Percentiles rank a stretch among this genome's conserved stretches.
These are phyloP conservation scores for Cucurbita argyrosperma DNA, from an alignment of 306 rosid genomes.

Conservation along the genomic window DNA sequence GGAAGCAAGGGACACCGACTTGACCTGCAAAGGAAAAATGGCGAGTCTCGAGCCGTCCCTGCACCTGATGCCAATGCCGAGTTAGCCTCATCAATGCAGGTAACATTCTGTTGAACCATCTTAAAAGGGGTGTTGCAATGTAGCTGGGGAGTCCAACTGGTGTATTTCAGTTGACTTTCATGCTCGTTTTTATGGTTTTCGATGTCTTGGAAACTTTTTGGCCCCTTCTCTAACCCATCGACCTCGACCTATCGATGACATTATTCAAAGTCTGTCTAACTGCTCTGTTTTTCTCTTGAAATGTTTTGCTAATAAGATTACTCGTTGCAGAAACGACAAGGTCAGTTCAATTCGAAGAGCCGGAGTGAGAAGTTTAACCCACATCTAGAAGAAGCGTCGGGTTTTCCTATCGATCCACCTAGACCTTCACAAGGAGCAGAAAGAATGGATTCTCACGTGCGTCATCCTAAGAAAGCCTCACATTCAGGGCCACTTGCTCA, in stretches of 20 bases:
- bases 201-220: too few relatives aligned
- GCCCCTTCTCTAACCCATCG: too few relatives aligned
- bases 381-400: slow-evolving; percentile 94
- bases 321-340: slow-evolving; percentile 69
- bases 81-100: slow-evolving; percentile 86
- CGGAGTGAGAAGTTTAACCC: slow-evolving; percentile 95
- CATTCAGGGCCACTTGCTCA: slow-evolving; percentile 96
- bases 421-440: slow-evolving; percentile 76
- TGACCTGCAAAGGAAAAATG: slow-evolving; percentile 65
- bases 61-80: slow-evolving; percentile 99
- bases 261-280: background rate
- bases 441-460: slow-evolving; percentile 30
- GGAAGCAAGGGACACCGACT: slow-evolving; percentile 68
- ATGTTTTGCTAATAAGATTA: background rate
- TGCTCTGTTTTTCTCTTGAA: background rate
- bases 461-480: slow-evolving; percentile 83
- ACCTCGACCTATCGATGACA: too few relatives aligned
- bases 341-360: slow-evolving; percentile 57
- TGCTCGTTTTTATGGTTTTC: background rate
- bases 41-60: slow-evolving; percentile 84
- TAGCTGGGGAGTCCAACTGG: background rate
- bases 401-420: slow-evolving; percentile 99
- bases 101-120: slow-evolving; percentile 7
- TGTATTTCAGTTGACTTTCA: background rate
- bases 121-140: background rate